Conservation (phyloP, 2,329 filamentous ascomycete genomes). For the Macrophomina tecta region DNA sequence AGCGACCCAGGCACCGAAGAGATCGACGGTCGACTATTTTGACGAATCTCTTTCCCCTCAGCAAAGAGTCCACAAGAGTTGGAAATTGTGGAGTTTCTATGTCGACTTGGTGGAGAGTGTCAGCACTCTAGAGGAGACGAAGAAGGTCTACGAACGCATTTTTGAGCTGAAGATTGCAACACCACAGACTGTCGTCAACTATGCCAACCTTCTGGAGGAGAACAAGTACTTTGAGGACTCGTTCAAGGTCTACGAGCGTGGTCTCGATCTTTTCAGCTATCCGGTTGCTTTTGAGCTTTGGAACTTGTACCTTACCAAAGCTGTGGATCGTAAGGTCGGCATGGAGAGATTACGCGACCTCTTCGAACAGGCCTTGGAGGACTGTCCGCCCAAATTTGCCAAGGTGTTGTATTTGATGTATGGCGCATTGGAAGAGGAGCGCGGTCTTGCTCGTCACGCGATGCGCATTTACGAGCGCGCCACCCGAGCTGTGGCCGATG, state of each 20-base stretch:
- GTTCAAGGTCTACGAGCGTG: constrained; percentile 96
- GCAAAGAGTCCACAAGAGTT: constrained; percentile 97
- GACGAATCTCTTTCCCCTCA: constrained; percentile 93
- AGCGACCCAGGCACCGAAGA: constrained; percentile 93
- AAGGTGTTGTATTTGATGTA: constrained; percentile 98
- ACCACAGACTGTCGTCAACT: constrained; percentile 98
- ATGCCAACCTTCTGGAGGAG: constrained; percentile 92
- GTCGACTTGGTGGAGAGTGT: constrained; percentile 97
- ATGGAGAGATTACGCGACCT: constrained; percentile 93
- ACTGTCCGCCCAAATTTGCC: constrained; percentile 92
- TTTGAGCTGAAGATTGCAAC: constrained; percentile 98
- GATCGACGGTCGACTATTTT: constrained; percentile 99
- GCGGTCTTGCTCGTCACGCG: constrained; percentile 90
- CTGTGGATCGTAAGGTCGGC: constrained; percentile 92
- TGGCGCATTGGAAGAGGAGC: constrained; percentile 93
- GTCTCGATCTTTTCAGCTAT: constrained; percentile 97
- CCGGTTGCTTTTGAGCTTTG: constrained; percentile 97
- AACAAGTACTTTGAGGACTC: constrained; percentile 95
- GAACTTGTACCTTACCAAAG: constrained; percentile 98
- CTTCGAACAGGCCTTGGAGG: constrained; percentile 96
- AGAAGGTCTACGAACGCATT: constrained; percentile 93
- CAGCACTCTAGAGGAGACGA: constrained; percentile 86
- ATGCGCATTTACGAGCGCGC: constrained; percentile 99
- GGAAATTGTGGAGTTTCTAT: constrained; percentile 99
- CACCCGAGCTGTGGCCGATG: constrained; percentile 90